Evolutionary conservation across 805 yeast genomes (phyloP).

Genomic region (Saccharomycopsis malanga): DNA sequence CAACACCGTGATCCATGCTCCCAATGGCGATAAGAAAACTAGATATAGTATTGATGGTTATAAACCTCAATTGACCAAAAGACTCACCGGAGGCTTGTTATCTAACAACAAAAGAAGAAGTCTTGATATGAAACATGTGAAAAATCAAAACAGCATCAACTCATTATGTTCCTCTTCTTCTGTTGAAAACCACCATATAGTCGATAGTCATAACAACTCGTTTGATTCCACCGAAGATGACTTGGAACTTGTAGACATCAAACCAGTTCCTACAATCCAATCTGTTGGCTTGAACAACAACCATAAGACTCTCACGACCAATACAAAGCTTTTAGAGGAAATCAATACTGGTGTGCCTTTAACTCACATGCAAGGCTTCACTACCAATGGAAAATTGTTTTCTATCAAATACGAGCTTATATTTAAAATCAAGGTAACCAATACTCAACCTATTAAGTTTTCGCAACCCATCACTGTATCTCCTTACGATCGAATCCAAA

Average conservation of each 20-base stretch:
- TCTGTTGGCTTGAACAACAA: slow-evolving; percentile 24
- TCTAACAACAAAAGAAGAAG: slow-evolving; percentile 9
- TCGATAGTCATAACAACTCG: background rate
- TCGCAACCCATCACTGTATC: slow-evolving; percentile 47
- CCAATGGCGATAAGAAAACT: slow-evolving; percentile 1
- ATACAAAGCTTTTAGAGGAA: slow-evolving; percentile 22
- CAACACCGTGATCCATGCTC: background rate
- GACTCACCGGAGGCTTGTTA: slow-evolving; percentile 9
- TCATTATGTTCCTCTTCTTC: background rate
- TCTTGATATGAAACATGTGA: slow-evolving; percentile 2
- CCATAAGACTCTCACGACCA: slow-evolving; percentile 17
- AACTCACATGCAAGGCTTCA: slow-evolving; percentile 38
- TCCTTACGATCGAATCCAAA: slow-evolving; percentile 43
- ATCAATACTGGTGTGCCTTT: slow-evolving; percentile 19
- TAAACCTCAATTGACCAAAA: slow-evolving; percentile 9
- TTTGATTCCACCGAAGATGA: background rate
- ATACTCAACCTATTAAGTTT: slow-evolving; percentile 40
- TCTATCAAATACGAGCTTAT: slow-evolving; percentile 45
- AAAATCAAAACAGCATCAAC: background rate
- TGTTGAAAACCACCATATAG: background rate
- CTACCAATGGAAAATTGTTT: slow-evolving; percentile 44
- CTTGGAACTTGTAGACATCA: background rate
- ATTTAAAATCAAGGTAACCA: slow-evolving; percentile 41
- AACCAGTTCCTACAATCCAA: slow-evolving; percentile 13
- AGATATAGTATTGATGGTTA: slow-evolving; percentile 5